These are phyloP conservation scores for Selaginella tamariscina DNA, from an alignment of 75 land plant species.

Conservation along the genomic window DNA sequence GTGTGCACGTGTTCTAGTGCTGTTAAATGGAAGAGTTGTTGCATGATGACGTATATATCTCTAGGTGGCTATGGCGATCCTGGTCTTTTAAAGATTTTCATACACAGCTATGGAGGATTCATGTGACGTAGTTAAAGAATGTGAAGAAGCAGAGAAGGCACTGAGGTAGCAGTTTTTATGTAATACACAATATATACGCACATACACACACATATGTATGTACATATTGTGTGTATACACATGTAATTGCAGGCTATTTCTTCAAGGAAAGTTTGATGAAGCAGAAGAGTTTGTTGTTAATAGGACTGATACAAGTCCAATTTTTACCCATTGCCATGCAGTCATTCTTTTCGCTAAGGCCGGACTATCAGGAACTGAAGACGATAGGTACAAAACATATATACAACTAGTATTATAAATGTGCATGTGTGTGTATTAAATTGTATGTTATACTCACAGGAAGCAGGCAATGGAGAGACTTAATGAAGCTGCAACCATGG, in stretches of 20 bases:
- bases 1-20: no score
- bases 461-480: conserved; percentile 36
- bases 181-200: background rate
- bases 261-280: conserved; percentile 38
- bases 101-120: no score
- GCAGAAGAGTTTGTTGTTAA: conserved; percentile 29
- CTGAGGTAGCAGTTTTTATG: conserved; percentile 5
- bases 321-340: conserved; percentile 36
- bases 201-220: background rate
- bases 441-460: no score
- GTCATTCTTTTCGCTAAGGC: conserved; percentile 39
- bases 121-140: background rate
- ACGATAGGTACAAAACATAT: conserved; percentile 26
- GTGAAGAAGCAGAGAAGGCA: conserved; percentile 23
- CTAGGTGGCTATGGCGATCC: no score
- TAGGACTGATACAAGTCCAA: conserved; percentile 22
- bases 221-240: background rate
- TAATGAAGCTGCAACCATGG: conserved; percentile 22
- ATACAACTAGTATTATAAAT: no score
- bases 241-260: conserved; percentile 20
- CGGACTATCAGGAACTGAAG: conserved; percentile 33
- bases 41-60: no score
- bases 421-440: no score
- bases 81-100: no score
- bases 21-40: no score